These are phyloP conservation scores for Steccherinum ochraceum DNA, from an alignment of 768 basidiomycete genomes.

Conservation along the genomic window DNA sequence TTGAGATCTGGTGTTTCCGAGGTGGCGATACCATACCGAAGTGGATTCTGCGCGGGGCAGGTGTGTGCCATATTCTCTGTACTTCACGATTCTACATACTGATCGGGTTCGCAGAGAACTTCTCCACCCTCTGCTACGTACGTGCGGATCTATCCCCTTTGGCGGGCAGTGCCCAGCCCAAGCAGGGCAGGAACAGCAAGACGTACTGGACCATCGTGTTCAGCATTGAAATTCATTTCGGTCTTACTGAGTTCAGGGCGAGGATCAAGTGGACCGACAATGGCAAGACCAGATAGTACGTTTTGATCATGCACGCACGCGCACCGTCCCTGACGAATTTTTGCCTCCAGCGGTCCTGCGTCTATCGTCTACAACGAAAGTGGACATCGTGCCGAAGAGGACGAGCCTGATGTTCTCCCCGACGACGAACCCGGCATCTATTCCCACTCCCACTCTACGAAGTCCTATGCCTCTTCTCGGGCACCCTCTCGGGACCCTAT, in stretches of 20 bases:
- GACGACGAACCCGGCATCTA: conserved; percentile 50
- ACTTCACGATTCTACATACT: neutral
- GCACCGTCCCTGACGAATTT: conserved; percentile 6
- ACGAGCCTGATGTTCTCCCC: conserved; percentile 56
- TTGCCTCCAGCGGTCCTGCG: conserved; percentile 57
- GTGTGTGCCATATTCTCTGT: conserved; percentile 18
- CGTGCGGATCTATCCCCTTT: conserved; percentile 72
- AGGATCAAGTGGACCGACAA: conserved; percentile 80
- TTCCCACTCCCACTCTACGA: conserved; percentile 34
- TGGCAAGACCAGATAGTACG: conserved; percentile 69
- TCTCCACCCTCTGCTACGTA: conserved; percentile 73
- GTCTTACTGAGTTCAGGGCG: conserved; percentile 75
- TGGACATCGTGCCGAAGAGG: conserved; percentile 67
- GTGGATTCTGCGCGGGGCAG: conserved; percentile 62
- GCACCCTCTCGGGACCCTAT: conserved; percentile 33
- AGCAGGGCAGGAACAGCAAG: conserved; percentile 56
- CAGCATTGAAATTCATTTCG: conserved; percentile 79
- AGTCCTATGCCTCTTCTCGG: conserved; percentile 46
- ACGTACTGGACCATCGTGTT: conserved; percentile 83
- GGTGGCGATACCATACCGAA: conserved; percentile 66
- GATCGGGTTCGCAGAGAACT: conserved; percentile 40
- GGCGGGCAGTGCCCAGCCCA: conserved; percentile 64
- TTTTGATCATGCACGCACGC: conserved; percentile 8
- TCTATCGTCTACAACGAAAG: conserved; percentile 80
- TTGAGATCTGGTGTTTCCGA: conserved; percentile 80